These are phyloP conservation scores for Cynanchum wilfordii DNA, from an alignment of 257 asterid species.

Conservation along the genomic window DNA sequence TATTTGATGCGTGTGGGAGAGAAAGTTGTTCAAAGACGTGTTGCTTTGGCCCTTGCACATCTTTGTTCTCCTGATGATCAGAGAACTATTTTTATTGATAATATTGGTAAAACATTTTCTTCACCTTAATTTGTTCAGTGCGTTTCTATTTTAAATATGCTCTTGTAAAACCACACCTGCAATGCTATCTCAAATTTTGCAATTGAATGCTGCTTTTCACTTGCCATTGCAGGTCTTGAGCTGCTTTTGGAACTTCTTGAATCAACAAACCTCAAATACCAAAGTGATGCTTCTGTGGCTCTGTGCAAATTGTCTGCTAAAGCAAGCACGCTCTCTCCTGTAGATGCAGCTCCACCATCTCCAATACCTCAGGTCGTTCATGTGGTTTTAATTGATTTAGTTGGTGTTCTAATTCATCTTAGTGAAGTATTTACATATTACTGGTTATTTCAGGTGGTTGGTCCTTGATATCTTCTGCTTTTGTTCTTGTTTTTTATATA, in stretches of 20 bases:
- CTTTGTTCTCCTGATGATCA: slow-evolving; percentile 90
- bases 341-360: slow-evolving; percentile 98
- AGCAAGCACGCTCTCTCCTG: slow-evolving; percentile 71
- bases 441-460: not conserved
- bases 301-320: slow-evolving; percentile 73
- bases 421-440: not conserved
- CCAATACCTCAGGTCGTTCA: slow-evolving; percentile 78
- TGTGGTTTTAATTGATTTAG: not conserved
- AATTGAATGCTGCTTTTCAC: not conserved
- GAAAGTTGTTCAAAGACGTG: slow-evolving; percentile 65
- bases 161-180: not conserved
- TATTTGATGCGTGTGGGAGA: slow-evolving; percentile 88
- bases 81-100: slow-evolving; percentile 69
- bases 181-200: not conserved
- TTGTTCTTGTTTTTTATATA: not conserved
- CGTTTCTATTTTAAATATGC: not conserved
- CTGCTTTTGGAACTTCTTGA: slow-evolving; percentile 85
- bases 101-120: slow-evolving; percentile 47
- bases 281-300: slow-evolving; percentile 75
- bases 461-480: not conserved
- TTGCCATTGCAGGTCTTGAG: slow-evolving; percentile 53
- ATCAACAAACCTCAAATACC: slow-evolving; percentile 56
- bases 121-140: slow-evolving; percentile 2
- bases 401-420: not conserved
- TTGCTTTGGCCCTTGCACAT: slow-evolving; percentile 93